phyloP scores from a whole-genome alignment of 2,329 filamentous ascomycete genomes.

The Penicillium sp. region DNA sequence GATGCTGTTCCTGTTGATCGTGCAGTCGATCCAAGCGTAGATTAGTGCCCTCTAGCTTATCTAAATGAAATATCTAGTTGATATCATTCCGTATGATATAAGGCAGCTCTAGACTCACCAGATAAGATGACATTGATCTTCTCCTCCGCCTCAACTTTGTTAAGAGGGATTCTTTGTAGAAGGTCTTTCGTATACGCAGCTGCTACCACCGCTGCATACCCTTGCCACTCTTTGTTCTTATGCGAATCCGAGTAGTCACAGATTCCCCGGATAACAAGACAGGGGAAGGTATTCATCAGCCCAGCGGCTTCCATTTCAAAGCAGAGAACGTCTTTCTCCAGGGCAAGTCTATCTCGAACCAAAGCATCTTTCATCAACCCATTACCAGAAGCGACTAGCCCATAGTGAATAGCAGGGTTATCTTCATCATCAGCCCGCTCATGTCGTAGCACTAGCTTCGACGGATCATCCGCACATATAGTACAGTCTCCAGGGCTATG shows the following conservation, averaged over 20 bases:
- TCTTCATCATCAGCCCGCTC: not conserved
- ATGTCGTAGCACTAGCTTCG: not conserved
- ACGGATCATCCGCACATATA: not conserved
- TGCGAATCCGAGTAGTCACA: not conserved
- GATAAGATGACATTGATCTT: too few relatives aligned
- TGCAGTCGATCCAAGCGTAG: slow-evolving; percentile 1
- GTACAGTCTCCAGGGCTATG: not conserved
- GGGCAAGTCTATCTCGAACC: too few relatives aligned
- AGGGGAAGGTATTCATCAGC: not conserved
- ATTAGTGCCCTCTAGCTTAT: not conserved
- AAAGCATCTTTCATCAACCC: not conserved
- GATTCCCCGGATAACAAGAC: not conserved
- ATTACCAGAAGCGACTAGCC: not conserved
- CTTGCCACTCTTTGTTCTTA: not conserved
- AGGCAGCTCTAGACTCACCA: too few relatives aligned
- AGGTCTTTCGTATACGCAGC: not conserved
- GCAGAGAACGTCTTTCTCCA: not conserved
- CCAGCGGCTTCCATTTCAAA: not conserved
- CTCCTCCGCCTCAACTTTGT: too few relatives aligned
- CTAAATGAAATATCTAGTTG: not conserved
- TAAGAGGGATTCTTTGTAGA: not conserved
- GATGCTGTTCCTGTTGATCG: slow-evolving; percentile 4
- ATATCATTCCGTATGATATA: too few relatives aligned
- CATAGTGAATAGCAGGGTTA: not conserved
- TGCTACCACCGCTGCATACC: not conserved